Percentiles rank a stretch among this genome's conserved stretches.
These are phyloP conservation scores for Crithidia expoeki DNA, from an alignment of 208 protist species.

Conservation along the genomic window DNA sequence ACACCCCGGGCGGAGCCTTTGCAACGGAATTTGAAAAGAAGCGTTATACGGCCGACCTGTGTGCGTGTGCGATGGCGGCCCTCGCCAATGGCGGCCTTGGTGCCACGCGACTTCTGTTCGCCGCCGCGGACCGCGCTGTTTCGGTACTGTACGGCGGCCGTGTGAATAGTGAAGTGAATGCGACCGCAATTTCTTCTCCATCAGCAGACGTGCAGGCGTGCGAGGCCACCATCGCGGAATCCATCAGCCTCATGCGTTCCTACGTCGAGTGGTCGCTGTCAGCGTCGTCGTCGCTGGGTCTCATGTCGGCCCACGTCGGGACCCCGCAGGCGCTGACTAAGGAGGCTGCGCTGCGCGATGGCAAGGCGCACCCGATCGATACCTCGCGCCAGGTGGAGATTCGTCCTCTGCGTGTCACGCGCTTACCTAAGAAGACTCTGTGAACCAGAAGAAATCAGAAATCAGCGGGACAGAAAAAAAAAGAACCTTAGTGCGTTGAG, in stretches of 20 bases:
- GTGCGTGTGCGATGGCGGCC: slow-evolving; percentile 39
- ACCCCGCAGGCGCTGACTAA: slow-evolving; percentile 49
- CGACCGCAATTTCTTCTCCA: neutral
- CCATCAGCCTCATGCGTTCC: slow-evolving; percentile 51
- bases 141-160: slow-evolving; percentile 41
- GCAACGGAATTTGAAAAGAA: slow-evolving; percentile 33
- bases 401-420: slow-evolving; percentile 36
- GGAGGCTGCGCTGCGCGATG: slow-evolving; percentile 73
- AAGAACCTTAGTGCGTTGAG: neutral
- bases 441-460: neutral
- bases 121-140: slow-evolving; percentile 57
- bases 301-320: slow-evolving; percentile 75
- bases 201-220: slow-evolving; percentile 25
- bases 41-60: slow-evolving; percentile 49
- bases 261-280: slow-evolving; percentile 69
- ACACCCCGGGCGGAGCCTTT: neutral
- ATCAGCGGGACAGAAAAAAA: neutral
- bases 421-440: slow-evolving; percentile 22
- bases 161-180: neutral
- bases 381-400: slow-evolving; percentile 79
- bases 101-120: slow-evolving; percentile 53
- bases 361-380: slow-evolving; percentile 60
- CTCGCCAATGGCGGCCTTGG: slow-evolving; percentile 64
- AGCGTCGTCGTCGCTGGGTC: slow-evolving; percentile 59
- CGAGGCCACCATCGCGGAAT: slow-evolving; percentile 31